Evolutionary conservation across 306 rosid genomes (phyloP).

Genomic region (Ceratonia siliqua): DNA sequence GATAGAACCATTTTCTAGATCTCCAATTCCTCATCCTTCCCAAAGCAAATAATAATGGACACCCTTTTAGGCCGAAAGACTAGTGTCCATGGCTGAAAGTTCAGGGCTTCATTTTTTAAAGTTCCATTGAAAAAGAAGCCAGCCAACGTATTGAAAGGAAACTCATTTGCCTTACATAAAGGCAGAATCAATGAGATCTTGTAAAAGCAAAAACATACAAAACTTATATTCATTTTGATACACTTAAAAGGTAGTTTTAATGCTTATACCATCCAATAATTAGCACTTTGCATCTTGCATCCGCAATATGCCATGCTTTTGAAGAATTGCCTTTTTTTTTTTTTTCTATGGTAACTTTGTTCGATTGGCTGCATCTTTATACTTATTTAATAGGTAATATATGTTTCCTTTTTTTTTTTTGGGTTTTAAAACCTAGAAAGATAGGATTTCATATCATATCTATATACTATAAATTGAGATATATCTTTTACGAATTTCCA

Average conservation of each 20-base stretch:
- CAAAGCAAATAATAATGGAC: background rate
- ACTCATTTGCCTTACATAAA: background rate
- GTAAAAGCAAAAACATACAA: background rate
- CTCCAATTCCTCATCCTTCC: constrained; percentile 1
- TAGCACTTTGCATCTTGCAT: background rate
- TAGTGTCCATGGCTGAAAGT: background rate
- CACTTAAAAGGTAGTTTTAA: background rate
- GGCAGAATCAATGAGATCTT: constrained; percentile 10
- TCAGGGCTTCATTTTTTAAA: background rate
- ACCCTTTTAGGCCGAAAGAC: background rate
- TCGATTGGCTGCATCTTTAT: background rate
- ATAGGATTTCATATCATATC: background rate
- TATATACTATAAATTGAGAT: too few species aligned
- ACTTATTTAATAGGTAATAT: background rate
- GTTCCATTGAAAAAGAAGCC: background rate
- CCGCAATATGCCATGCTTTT: background rate
- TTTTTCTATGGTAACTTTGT: background rate
- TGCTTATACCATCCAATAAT: background rate
- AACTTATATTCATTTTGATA: background rate
- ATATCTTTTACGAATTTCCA: too few species aligned
- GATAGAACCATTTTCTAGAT: background rate
- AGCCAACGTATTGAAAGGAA: background rate
- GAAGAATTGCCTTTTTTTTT: background rate
- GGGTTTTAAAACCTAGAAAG: background rate
- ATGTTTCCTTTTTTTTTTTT: background rate